Conservation (phyloP, 2,329 filamentous ascomycete species). For the Penicillium verrucosum region DNA sequence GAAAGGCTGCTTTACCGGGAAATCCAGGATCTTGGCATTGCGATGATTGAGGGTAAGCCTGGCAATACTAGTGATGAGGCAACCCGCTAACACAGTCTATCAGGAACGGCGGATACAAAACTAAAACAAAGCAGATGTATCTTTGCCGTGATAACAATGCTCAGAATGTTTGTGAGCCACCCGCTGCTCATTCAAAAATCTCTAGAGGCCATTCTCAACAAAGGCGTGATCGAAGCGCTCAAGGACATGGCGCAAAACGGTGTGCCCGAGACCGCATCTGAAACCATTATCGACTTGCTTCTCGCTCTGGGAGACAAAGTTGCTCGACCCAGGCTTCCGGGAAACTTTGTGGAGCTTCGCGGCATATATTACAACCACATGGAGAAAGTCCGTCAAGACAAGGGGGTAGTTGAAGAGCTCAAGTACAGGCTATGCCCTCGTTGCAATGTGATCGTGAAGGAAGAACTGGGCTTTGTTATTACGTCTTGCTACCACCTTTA, state of each 20-base stretch:
- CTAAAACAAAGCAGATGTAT: conserved; percentile 38
- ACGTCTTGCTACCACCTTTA: conserved; percentile 57
- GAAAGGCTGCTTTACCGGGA: not conserved
- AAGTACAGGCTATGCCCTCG: conserved; percentile 7
- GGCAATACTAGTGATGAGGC: no score
- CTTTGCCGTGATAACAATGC: conserved; percentile 48
- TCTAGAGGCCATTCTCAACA: conserved; percentile 46
- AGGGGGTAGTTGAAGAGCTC: no score
- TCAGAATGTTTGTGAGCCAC: conserved; percentile 53
- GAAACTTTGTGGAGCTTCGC: not conserved
- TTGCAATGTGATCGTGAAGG: conserved; percentile 33
- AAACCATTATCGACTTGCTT: not conserved
- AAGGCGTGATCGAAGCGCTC: conserved; percentile 43
- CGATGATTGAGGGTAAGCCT: conserved; percentile 22
- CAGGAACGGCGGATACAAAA: not conserved
- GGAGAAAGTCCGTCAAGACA: not conserved
- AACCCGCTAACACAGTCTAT: conserved; percentile 28
- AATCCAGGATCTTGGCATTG: not conserved
- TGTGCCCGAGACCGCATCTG: not conserved
- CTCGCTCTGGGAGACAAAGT: not conserved
- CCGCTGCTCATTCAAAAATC: conserved; percentile 48
- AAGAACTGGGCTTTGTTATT: conserved; percentile 35
- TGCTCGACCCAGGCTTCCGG: not conserved
- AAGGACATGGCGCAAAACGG: conserved; percentile 29
- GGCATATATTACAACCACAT: rapidly evolving